These are phyloP conservation scores for Arthrinium phaeospermum DNA, from an alignment of 2,329 filamentous ascomycete species.

Conservation along the genomic window DNA sequence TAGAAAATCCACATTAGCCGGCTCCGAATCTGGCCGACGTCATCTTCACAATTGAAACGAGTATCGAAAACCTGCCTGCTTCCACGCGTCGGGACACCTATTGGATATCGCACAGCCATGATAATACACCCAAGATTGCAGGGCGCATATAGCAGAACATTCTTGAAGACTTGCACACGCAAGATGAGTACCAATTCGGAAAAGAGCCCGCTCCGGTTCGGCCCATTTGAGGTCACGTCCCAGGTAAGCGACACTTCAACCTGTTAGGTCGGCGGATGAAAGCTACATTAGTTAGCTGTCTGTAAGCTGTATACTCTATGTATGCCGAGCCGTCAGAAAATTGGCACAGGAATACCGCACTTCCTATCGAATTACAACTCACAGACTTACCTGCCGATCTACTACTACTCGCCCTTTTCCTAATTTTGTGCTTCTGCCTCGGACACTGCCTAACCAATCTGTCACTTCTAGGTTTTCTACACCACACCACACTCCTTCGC, in stretches of 20 bases:
- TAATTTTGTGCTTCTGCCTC: neutral
- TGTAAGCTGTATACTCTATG: neutral
- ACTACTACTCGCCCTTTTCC: neutral
- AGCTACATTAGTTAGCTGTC: neutral
- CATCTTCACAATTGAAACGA: neutral
- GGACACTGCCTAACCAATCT: constrained; percentile 14
- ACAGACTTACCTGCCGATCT: neutral
- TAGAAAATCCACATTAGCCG: neutral
- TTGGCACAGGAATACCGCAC: neutral
- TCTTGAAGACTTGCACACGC: constrained; percentile 3
- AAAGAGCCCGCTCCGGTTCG: constrained; percentile 64
- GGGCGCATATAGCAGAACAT: neutral
- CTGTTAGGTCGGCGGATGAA: neutral
- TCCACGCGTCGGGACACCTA: neutral
- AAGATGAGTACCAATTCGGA: constrained; percentile 27
- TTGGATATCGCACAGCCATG: neutral
- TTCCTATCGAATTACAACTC: neutral
- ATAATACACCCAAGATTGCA: constrained; percentile 17
- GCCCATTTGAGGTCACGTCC: constrained; percentile 75
- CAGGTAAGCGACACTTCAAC: constrained; percentile 58
- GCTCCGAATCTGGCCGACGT: neutral
- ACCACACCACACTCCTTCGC: constrained; percentile 80
- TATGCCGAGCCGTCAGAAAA: neutral
- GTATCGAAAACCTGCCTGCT: neutral
- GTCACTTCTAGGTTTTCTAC: constrained; percentile 77